These are phyloP conservation scores for Melanopsichium pennsylvanicum DNA, from an alignment of 1,284 basidiomycete genomes.

Conservation along the genomic window DNA sequence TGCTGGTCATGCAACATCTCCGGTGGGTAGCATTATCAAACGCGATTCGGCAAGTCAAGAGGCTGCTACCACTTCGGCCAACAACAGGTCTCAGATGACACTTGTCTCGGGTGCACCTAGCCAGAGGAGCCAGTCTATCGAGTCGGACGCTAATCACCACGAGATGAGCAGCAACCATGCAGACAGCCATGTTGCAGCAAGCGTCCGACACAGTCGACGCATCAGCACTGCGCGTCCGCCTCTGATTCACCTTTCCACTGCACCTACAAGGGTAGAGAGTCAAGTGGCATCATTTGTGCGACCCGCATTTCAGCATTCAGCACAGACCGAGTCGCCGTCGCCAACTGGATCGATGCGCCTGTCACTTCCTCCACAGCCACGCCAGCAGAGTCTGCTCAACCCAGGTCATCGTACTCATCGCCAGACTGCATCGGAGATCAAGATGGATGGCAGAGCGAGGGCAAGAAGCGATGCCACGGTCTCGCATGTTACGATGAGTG, in stretches of 20 bases:
- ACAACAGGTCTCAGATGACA: constrained; percentile 25
- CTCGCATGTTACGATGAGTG: constrained; percentile 6
- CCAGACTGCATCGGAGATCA: constrained; percentile 15
- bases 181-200: constrained; percentile 15
- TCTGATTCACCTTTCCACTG: constrained; percentile 28
- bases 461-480: constrained; percentile 21
- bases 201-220: constrained; percentile 26
- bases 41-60: constrained; percentile 1
- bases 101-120: constrained; percentile 23
- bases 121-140: constrained; percentile 22
- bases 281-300: not conserved
- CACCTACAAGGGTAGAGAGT: constrained; percentile 10
- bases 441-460: not conserved
- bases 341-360: constrained; percentile 18
- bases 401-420: constrained; percentile 12
- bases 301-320: constrained; percentile 14
- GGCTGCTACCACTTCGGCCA: not conserved
- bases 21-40: constrained; percentile 20
- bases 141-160: constrained; percentile 13
- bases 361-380: constrained; percentile 16
- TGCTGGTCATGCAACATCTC: not conserved
- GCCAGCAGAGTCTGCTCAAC: constrained; percentile 27
- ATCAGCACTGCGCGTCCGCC: constrained; percentile 25
- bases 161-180: not conserved
- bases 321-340: constrained; percentile 22